These are phyloP conservation scores for Candida verbasci DNA, from an alignment of 805 yeast species.

Conservation along the genomic window DNA sequence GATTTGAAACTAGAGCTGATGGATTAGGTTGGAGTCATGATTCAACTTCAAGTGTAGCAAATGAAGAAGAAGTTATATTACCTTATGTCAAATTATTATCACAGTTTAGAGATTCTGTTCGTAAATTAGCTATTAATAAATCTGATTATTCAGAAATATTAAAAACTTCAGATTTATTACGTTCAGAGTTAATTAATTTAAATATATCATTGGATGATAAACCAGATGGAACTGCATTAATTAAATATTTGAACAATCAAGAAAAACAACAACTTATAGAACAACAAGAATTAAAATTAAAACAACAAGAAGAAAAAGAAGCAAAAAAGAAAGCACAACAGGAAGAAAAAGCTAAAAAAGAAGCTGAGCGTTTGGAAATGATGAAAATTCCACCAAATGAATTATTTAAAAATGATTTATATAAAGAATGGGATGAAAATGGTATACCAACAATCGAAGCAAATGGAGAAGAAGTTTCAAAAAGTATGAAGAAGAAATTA, in stretches of 20 bases:
- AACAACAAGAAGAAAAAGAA: slow-evolving; percentile 54
- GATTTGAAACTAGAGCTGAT: slow-evolving; percentile 69
- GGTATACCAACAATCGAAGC: slow-evolving; percentile 79
- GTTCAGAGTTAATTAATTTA: slow-evolving; percentile 66
- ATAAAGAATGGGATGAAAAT: slow-evolving; percentile 73
- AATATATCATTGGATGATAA: slow-evolving; percentile 91
- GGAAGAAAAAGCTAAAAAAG: slow-evolving; percentile 54
- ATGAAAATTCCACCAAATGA: slow-evolving; percentile 68
- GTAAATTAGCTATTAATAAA: slow-evolving; percentile 64
- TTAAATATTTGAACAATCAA: slow-evolving; percentile 68
- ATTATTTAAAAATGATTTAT: slow-evolving; percentile 59
- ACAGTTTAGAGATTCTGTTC: slow-evolving; percentile 75
- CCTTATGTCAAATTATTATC: slow-evolving; percentile 81
- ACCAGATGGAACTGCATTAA: slow-evolving; percentile 70
- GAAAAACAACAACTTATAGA: slow-evolving; percentile 64
- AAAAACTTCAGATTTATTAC: slow-evolving; percentile 65
- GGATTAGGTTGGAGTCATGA: slow-evolving; percentile 74
- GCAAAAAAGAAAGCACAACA: slow-evolving; percentile 52
- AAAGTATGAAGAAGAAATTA: slow-evolving; percentile 81
- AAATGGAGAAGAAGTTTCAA: slow-evolving; percentile 79
- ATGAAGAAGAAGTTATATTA: slow-evolving; percentile 62
- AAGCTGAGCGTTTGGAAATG: slow-evolving; percentile 57
- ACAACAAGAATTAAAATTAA: slow-evolving; percentile 60
- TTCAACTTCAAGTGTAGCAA: slow-evolving; percentile 10
- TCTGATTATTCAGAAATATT: slow-evolving; percentile 52